These are phyloP conservation scores for Panicum virgatum DNA, from an alignment of 202 grass and related monocot species.

Conservation along the genomic window DNA sequence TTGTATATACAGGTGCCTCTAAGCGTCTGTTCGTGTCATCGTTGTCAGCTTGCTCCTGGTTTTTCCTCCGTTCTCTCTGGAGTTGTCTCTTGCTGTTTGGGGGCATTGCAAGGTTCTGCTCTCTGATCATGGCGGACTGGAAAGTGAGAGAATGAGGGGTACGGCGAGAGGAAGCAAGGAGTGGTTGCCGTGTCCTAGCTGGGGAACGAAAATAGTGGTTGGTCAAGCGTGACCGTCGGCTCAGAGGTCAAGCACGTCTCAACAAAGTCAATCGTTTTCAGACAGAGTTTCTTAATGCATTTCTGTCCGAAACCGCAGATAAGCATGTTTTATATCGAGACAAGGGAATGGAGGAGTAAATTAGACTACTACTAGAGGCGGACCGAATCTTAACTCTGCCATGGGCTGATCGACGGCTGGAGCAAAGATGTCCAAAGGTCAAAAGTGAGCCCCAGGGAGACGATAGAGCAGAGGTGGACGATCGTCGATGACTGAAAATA, in stretches of 20 bases:
- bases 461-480: neutral
- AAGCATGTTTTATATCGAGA: neutral
- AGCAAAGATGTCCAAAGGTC: neutral
- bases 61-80: neutral
- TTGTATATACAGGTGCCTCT: neutral
- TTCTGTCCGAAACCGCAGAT: neutral
- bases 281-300: too few species aligned
- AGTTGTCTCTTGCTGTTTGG: constrained; percentile 33
- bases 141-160: constrained; percentile 24
- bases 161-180: constrained; percentile 35
- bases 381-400: neutral
- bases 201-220: constrained; percentile 21
- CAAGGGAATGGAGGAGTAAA: neutral
- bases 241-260: constrained; percentile 34
- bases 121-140: neutral
- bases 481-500: neutral
- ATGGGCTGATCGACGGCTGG: neutral
- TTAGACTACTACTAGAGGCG: neutral
- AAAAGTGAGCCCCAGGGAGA: neutral
- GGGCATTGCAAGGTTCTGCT: neutral
- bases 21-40: neutral
- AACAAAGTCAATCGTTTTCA: constrained; percentile 31
- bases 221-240: constrained; percentile 39
- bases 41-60: constrained; percentile 7
- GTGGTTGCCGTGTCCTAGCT: constrained; percentile 33